Conservation (phyloP, 2,329 filamentous ascomycete genomes). For the Penicillium sp. region DNA sequence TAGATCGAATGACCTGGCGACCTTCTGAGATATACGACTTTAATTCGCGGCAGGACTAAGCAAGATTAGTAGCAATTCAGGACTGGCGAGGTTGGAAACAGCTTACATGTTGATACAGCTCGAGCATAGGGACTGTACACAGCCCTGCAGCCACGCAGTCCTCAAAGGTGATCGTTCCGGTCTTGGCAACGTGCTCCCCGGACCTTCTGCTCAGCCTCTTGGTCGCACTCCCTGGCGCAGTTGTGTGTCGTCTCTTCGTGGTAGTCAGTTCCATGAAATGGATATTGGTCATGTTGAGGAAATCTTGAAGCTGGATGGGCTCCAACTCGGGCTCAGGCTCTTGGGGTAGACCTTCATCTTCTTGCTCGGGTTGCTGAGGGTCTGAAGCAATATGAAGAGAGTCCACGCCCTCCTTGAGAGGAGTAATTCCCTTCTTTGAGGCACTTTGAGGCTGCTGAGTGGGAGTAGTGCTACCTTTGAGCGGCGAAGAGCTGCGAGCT, state of each 20-base stretch:
- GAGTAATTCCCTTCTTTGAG: conserved; percentile 45
- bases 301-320: conserved; percentile 85
- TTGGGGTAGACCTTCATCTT: conserved; percentile 46
- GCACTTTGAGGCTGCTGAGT: conserved; percentile 44
- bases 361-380: conserved; percentile 42
- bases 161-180: conserved; percentile 58
- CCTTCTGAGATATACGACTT: conserved; percentile 97
- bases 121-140: conserved; percentile 89
- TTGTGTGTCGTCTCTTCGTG: conserved; percentile 87
- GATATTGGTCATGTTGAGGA: conserved; percentile 92
- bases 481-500: conserved; percentile 35
- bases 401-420: conserved; percentile 29
- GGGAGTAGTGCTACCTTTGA: conserved; percentile 57
- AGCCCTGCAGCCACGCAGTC: conserved; percentile 84
- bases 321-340: conserved; percentile 54
- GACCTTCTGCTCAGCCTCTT: conserved; percentile 35
- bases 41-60: conserved; percentile 81
- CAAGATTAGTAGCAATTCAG: conserved; percentile 29
- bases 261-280: conserved; percentile 99
- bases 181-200: conserved; percentile 29
- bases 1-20: conserved; percentile 83
- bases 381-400: conserved; percentile 28
- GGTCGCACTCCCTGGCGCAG: conserved; percentile 59
- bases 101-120: conserved; percentile 86
- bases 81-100: background rate